Percentiles rank a stretch among this genome's conserved stretches.
These are phyloP conservation scores for Linanthus parryae DNA, from an alignment of 148 eudicot genomes.

Conservation along the genomic window DNA sequence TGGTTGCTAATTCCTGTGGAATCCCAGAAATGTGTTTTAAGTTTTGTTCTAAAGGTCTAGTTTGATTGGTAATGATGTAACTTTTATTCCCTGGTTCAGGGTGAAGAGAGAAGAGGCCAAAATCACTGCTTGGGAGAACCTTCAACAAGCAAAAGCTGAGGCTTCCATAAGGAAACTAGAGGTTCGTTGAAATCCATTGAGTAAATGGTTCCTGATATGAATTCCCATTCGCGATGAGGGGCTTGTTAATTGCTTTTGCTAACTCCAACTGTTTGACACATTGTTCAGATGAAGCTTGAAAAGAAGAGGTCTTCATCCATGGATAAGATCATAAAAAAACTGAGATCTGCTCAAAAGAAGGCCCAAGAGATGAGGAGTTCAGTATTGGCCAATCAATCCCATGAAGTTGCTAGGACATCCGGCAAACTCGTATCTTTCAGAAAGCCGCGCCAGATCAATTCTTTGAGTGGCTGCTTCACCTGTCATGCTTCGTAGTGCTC, in stretches of 20 bases:
- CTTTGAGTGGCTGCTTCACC: slow-evolving; percentile 85
- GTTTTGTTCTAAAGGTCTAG: background rate
- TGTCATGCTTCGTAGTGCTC: slow-evolving; percentile 69
- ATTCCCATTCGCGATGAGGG: background rate
- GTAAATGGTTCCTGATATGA: too few species aligned
- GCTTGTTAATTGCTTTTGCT: background rate
- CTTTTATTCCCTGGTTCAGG: slow-evolving; percentile 26
- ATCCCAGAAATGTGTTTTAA: too few species aligned
- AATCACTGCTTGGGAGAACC: slow-evolving; percentile 94
- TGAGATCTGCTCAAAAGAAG: slow-evolving; percentile 85
- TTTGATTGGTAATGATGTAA: background rate
- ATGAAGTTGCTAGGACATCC: slow-evolving; percentile 40
- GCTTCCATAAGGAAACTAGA: slow-evolving; percentile 86
- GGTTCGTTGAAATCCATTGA: slow-evolving; percentile 33
- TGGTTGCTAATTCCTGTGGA: too few species aligned
- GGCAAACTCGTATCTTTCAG: slow-evolving; percentile 36
- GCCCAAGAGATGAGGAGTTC: slow-evolving; percentile 85
- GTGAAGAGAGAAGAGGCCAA: slow-evolving; percentile 78
- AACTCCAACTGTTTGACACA: slow-evolving; percentile 10
- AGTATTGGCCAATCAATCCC: slow-evolving; percentile 30
- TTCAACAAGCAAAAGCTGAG: slow-evolving; percentile 97
- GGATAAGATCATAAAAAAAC: slow-evolving; percentile 85
- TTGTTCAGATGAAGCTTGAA: slow-evolving; percentile 83
- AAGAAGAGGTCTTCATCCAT: slow-evolving; percentile 95
- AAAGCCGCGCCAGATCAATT: slow-evolving; percentile 55